Percentiles rank a stretch among this genome's conserved stretches.
Conservation (phyloP, 2,329 filamentous ascomycete genomes). For the Colletotrichum sp. region DNA sequence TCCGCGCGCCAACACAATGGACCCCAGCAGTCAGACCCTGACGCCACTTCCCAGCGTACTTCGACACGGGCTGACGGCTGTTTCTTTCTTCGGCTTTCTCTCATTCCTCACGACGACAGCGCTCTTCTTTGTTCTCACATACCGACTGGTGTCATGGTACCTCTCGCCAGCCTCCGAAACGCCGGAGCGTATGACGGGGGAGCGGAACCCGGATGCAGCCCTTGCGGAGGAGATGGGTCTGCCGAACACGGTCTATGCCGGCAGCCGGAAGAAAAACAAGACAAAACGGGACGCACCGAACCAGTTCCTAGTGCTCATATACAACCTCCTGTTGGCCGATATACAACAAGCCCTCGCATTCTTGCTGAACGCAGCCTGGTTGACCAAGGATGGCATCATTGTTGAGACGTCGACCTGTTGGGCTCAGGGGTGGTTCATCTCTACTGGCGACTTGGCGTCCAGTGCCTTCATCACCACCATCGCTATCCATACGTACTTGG, state of each 20-base stretch:
- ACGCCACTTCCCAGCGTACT: conserved; percentile 38
- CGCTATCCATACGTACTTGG: conserved; percentile 61
- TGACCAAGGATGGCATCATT: conserved; percentile 49
- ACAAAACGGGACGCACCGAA: conserved; percentile 37
- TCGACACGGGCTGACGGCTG: conserved; percentile 37
- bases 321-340: conserved; percentile 64
- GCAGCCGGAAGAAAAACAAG: conserved; percentile 17
- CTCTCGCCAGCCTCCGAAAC: conserved; percentile 23
- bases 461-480: conserved; percentile 64
- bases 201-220: conserved; percentile 34
- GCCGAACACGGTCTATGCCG: conserved; percentile 27
- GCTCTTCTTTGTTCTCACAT: conserved; percentile 37
- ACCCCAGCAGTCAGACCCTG: conserved; percentile 27
- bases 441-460: conserved; percentile 60
- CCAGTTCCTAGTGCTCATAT: conserved; percentile 64
- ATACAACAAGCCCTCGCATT: conserved; percentile 62
- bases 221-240: conserved; percentile 23
- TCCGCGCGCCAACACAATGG: not conserved
- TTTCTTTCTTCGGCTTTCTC: conserved; percentile 37
- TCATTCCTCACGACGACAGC: conserved; percentile 38
- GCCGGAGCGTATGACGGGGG: conserved; percentile 30
- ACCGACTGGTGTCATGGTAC: conserved; percentile 39
- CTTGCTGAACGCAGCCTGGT: conserved; percentile 58
- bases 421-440: conserved; percentile 62
- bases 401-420: conserved; percentile 53